Conservation (phyloP, 164 flowering plant species). For the Pachysandra terminalis region DNA sequence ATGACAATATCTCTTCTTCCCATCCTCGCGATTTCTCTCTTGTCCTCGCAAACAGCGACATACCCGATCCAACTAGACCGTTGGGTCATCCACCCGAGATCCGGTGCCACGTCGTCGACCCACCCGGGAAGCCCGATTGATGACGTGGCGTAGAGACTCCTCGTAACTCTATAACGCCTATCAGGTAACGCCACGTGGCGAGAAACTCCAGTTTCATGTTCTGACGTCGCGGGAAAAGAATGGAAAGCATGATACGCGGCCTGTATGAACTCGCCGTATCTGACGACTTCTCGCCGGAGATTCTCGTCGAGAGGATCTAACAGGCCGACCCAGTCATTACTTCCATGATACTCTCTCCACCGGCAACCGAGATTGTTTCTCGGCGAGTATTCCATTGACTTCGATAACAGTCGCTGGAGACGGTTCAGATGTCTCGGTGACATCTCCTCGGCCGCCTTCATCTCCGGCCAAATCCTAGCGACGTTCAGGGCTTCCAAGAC, state of each 20-base stretch:
- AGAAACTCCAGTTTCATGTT: constrained; percentile 23
- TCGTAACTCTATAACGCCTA: constrained; percentile 63
- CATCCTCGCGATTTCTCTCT: constrained; percentile 74
- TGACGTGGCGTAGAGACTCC: constrained; percentile 80
- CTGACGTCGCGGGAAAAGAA: constrained; percentile 54
- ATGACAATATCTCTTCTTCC: constrained; percentile 89
- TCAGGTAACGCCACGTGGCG: constrained; percentile 62
- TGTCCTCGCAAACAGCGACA: constrained; percentile 86
- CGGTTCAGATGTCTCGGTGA: constrained; percentile 62
- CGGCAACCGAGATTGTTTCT: constrained; percentile 51
- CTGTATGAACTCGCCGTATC: constrained; percentile 87
- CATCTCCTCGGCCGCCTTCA: constrained; percentile 67
- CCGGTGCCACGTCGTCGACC: constrained; percentile 85
- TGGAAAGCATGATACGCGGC: constrained; percentile 81
- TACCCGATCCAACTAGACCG: constrained; percentile 87
- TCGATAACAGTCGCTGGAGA: constrained; percentile 60
- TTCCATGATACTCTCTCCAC: constrained; percentile 87
- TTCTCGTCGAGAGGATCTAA: constrained; percentile 93
- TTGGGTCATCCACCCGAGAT: constrained; percentile 92
- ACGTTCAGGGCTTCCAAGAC: constrained; percentile 47
- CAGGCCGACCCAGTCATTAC: constrained; percentile 69
- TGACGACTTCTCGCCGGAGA: constrained; percentile 81
- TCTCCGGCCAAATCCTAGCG: constrained; percentile 48
- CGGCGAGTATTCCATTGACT: constrained; percentile 63
- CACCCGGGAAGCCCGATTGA: constrained; percentile 74